phyloP scores from a whole-genome alignment of 768 basidiomycete genomes.

The Lyophyllum decastes region DNA sequence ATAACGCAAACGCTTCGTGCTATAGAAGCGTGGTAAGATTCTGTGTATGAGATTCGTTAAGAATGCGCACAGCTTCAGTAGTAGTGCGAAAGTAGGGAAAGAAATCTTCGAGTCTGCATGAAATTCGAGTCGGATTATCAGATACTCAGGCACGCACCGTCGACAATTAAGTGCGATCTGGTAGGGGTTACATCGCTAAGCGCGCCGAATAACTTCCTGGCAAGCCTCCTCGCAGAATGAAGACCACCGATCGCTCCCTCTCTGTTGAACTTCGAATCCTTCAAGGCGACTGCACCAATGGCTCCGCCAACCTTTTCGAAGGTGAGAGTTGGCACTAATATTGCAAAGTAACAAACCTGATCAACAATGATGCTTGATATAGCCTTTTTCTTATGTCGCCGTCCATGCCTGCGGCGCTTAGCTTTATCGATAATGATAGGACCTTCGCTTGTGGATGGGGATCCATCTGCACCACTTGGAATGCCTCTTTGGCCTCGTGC shows the following conservation, averaged over 20 bases:
- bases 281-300: conserved; percentile 71
- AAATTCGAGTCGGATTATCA: neutral
- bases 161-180: conserved; percentile 62
- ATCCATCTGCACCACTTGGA: conserved; percentile 14
- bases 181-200: conserved; percentile 62
- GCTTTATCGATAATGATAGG: conserved; percentile 5
- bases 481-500: conserved; percentile 13
- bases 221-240: conserved; percentile 65
- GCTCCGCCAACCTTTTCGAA: conserved; percentile 50
- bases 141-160: conserved; percentile 43
- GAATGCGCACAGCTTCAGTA: conserved; percentile 62
- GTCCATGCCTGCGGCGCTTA: conserved; percentile 26
- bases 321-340: neutral
- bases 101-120: conserved; percentile 52
- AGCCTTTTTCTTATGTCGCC: conserved; percentile 46
- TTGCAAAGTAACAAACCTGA: conserved; percentile 39
- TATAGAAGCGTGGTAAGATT: conserved; percentile 23
- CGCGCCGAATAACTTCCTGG: conserved; percentile 65
- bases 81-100: conserved; percentile 73
- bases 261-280: conserved; percentile 61
- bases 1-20: conserved; percentile 69
- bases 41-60: conserved; percentile 2
- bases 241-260: conserved; percentile 55
- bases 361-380: conserved; percentile 73
- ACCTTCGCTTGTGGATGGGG: conserved; percentile 16